Evolutionary conservation across 169 alveolate species (phyloP), one percentile per base, ranked within the genome.

Genomic region (Plasmodium vivax): DNA sequence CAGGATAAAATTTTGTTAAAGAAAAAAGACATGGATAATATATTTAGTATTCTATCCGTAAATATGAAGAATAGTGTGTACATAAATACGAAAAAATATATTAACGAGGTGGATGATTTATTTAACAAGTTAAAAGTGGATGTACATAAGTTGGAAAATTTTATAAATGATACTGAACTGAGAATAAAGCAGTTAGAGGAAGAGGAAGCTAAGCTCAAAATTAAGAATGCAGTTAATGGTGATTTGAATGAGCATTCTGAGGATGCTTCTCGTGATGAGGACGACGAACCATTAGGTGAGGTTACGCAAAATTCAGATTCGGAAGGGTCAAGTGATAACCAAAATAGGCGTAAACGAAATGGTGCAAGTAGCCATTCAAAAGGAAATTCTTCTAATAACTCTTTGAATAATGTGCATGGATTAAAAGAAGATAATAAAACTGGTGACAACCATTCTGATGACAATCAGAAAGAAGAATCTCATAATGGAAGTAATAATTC

Each of bases 1-100:
- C 32, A 32, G 8, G 56, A 54, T 32, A 36, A 30, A 47, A 38
- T 79, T n/a, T n/a, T 62, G 43, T 14, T 36, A 32, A 79, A 36
- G 54, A 79, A 79, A 79, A 30, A 79, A 19, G 84, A 79, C 34
- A 79, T 79, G 30, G 62, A 79, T 79, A 79, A 79, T 41, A 79
- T 79, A 38, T 79, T 79, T 10, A 79, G 56, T 79, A 62, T 41
- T 41, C 9, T 36, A 36, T 79, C 84, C 12, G 62, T 41, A 79
- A 79, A 43, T 79, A 79, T 41, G 84, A 79, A 79, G 27, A 79
- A 43, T 2, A 19, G 84, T 38, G 27, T 43, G 27, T 79, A 43
- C 19, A 38, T 41, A 30, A 36, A 19, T 79, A 43, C 84, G 56
- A 41, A 79, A 79, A n/a, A 16, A 38, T 79, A 79, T 79, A 79